Evolutionary conservation across 257 asterid species (phyloP).

Genomic region (Parsonsia alboflavescens): DNA sequence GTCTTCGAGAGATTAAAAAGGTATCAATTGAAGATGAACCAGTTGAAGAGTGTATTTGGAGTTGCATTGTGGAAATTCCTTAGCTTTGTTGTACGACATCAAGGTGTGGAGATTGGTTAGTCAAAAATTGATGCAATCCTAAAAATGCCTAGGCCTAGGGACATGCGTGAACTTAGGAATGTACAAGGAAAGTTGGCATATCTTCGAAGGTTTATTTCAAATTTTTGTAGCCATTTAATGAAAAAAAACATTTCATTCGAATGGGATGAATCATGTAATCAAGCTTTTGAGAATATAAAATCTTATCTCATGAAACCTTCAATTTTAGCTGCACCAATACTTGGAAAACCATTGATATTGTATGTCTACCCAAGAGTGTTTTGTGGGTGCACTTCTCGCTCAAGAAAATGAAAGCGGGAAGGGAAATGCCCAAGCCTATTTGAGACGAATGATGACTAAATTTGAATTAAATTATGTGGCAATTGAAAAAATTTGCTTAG

Average conservation of each 20-base stretch:
- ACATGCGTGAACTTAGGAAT: no score
- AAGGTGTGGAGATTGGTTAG: no score
- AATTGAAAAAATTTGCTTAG: not conserved
- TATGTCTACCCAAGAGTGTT: not conserved
- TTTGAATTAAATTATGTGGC: not conserved
- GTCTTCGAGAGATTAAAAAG: no score
- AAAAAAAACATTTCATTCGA: not conserved
- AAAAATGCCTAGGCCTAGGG: no score
- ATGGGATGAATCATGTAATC: not conserved
- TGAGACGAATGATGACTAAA: not conserved
- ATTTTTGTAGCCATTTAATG: not conserved
- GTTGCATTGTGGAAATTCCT: no score
- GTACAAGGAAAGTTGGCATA: no score
- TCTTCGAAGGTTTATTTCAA: no score
- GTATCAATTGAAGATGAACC: no score
- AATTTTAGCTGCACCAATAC: not conserved
- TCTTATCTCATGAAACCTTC: not conserved
- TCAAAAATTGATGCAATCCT: no score
- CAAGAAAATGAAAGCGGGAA: constrained; percentile 7
- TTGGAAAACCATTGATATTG: not conserved
- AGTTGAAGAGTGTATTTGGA: no score
- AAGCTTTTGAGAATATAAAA: not conserved
- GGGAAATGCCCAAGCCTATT: constrained; percentile 1
- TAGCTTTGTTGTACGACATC: no score
- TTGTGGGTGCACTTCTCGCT: not conserved